phyloP scores from a whole-genome alignment of 2,329 filamentous ascomycete genomes.

The Aspergillus jensenii region DNA sequence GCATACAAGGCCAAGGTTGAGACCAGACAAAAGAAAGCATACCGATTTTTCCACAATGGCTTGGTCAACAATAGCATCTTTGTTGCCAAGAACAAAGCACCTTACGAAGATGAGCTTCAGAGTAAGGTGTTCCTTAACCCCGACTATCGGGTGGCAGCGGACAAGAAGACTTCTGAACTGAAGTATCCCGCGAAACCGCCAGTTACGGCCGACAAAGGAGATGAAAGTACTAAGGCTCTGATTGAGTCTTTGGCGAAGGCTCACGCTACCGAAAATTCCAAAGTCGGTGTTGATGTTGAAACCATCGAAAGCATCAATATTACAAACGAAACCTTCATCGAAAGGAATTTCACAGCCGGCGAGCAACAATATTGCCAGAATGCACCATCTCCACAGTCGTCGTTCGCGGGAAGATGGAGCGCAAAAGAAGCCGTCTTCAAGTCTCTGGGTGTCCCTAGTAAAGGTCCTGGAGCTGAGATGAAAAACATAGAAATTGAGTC shows the following conservation, averaged over 20 bases:
- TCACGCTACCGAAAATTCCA: slow-evolving; percentile 63
- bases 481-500: slow-evolving; percentile 92
- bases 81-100: slow-evolving; percentile 87
- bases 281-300: slow-evolving; percentile 93
- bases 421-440: slow-evolving; percentile 99
- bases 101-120: slow-evolving; percentile 86
- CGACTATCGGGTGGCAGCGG: slow-evolving; percentile 75
- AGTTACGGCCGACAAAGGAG: slow-evolving; percentile 58
- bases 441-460: slow-evolving; percentile 81
- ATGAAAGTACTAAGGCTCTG: slow-evolving; percentile 68
- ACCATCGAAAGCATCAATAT: slow-evolving; percentile 84
- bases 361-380: slow-evolving; percentile 87
- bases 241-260: slow-evolving; percentile 75
- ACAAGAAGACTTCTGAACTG: slow-evolving; percentile 83
- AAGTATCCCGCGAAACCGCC: slow-evolving; percentile 70
- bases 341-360: slow-evolving; percentile 85
- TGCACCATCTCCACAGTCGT: slow-evolving; percentile 77
- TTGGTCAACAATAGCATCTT: slow-evolving; percentile 98
- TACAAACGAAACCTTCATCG: slow-evolving; percentile 87
- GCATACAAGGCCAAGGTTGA: slow-evolving; percentile 86
- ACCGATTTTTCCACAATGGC: slow-evolving; percentile 97
- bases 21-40: slow-evolving; percentile 95
- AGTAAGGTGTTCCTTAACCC: slow-evolving; percentile 90
- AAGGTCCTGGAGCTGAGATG: slow-evolving; percentile 83
- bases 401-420: slow-evolving; percentile 93